Base-by-base conservation (phyloP, 495 filamentous ascomycete species). In the Lasiosphaeriaceae sp. region DNA sequence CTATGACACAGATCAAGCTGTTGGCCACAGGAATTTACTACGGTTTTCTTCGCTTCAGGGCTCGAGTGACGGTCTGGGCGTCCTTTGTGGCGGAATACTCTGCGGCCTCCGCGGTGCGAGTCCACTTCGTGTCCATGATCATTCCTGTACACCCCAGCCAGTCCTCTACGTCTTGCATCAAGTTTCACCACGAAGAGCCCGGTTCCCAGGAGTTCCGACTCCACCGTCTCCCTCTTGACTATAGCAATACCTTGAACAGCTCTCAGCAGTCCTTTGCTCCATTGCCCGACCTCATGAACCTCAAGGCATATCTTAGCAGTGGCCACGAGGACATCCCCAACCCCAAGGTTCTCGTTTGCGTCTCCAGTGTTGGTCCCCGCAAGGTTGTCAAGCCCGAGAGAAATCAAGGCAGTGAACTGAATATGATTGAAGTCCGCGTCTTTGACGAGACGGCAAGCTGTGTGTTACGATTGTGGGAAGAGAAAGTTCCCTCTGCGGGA, bases 391-490 rank as follows among this genome's bases (percentile, higher is more conserved):
- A 71, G 2, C 75, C 72, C 26, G 4, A 31, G 44, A 81, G 80
- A 57, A 77, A 78, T 52, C 71, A 64, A 1, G 67, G 66, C 24
- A 54, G 54, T 3, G 57, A 64, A 4, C 62, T 71, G 1, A 71
- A 81, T 41, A 69, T 81, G 34, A 67, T 80, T 23, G 79, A 82
- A 48, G 66, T 87, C 11, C 64, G 71, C 17, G 64, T 88, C 11
- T 83, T 85, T 55, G 86, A 89, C 61, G 78, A 87, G 57, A 87
- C 82, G 2, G 72, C 67, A 4, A 75, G 78, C 50, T 77, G 77
- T 20, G 69, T 70, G 1, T 65, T 87, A 3, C 80, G 74, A 12
- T 62, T 89, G 0, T 87, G 80, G 79, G 72, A 78, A 24, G 68
- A 77, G 17, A 65, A 76, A 46, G 70, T 77, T 19, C 51, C 58